Conservation (phyloP, 495 filamentous ascomycete species). For the Letharia columbiana region DNA sequence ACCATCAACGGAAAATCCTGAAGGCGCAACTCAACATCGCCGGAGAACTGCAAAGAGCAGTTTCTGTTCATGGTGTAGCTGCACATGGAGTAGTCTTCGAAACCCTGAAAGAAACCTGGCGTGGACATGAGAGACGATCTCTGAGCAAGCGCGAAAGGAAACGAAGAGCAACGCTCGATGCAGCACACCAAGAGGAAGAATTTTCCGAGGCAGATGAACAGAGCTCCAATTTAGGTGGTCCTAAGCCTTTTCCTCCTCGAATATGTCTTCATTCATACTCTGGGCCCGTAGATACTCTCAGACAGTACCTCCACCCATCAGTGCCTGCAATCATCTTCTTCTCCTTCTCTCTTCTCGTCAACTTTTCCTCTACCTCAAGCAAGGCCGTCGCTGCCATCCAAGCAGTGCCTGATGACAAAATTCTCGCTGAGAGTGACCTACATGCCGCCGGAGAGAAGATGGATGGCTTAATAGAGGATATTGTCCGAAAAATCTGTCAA, state of each 20-base stretch:
- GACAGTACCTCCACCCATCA: slow-evolving; percentile 65
- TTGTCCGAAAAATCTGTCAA: slow-evolving; percentile 61
- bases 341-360: slow-evolving; percentile 80
- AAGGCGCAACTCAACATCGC: slow-evolving; percentile 79
- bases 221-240: slow-evolving; percentile 22
- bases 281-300: slow-evolving; percentile 64
- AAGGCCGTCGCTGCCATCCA: slow-evolving; percentile 60
- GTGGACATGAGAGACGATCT: slow-evolving; percentile 65
- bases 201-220: slow-evolving; percentile 30
- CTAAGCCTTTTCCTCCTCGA: slow-evolving; percentile 71
- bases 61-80: slow-evolving; percentile 86
- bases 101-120: slow-evolving; percentile 65
- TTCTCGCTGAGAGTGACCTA: slow-evolving; percentile 85
- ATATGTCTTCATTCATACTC: slow-evolving; percentile 94
- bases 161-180: slow-evolving; percentile 32
- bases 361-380: slow-evolving; percentile 52
- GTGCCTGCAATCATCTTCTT: slow-evolving; percentile 76
- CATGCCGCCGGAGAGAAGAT: slow-evolving; percentile 77
- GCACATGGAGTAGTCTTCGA: slow-evolving; percentile 79
- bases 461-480: slow-evolving; percentile 68
- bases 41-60: slow-evolving; percentile 68
- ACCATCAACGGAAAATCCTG: slow-evolving; percentile 70
- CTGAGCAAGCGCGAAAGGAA: slow-evolving; percentile 55
- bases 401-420: slow-evolving; percentile 62
- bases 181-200: slow-evolving; percentile 30